phyloP scores from a whole-genome alignment of 495 filamentous ascomycete genomes.

The Aspergillus kassunensis region DNA sequence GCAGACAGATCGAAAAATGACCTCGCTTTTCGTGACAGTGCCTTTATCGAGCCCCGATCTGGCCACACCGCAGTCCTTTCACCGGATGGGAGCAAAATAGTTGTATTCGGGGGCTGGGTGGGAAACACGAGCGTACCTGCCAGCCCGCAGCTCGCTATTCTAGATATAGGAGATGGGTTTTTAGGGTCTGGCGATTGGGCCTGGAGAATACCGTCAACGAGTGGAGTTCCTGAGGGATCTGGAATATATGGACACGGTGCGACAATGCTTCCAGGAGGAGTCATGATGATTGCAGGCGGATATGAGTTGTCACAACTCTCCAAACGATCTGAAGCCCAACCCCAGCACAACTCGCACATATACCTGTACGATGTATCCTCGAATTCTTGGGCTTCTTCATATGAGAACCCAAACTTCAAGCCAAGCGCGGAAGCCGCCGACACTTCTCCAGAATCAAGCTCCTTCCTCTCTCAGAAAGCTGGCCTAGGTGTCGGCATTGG shows the following conservation, averaged over 20 bases:
- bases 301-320: constrained; percentile 58
- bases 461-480: constrained; percentile 47
- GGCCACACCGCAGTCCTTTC: constrained; percentile 81
- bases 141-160: constrained; percentile 70
- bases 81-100: constrained; percentile 66
- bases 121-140: constrained; percentile 72
- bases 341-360: constrained; percentile 38
- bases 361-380: constrained; percentile 80
- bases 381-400: constrained; percentile 63
- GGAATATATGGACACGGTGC: constrained; percentile 87
- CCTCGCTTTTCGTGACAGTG: constrained; percentile 38
- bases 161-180: constrained; percentile 67
- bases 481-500: constrained; percentile 75
- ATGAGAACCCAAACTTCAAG: constrained; percentile 51
- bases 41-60: constrained; percentile 66
- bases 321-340: constrained; percentile 34
- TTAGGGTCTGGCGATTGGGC: constrained; percentile 65
- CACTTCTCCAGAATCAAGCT: background rate
- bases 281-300: constrained; percentile 88
- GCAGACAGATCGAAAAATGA: constrained; percentile 37
- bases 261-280: constrained; percentile 73
- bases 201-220: constrained; percentile 60
- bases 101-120: constrained; percentile 89
- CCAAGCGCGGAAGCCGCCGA: background rate
- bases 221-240: constrained; percentile 41